A percentile compares a stretch with the other conserved stretches of the same genome.
phyloP scores from a whole-genome alignment of 208 protist genomes.

The Porcisia hertigi region DNA sequence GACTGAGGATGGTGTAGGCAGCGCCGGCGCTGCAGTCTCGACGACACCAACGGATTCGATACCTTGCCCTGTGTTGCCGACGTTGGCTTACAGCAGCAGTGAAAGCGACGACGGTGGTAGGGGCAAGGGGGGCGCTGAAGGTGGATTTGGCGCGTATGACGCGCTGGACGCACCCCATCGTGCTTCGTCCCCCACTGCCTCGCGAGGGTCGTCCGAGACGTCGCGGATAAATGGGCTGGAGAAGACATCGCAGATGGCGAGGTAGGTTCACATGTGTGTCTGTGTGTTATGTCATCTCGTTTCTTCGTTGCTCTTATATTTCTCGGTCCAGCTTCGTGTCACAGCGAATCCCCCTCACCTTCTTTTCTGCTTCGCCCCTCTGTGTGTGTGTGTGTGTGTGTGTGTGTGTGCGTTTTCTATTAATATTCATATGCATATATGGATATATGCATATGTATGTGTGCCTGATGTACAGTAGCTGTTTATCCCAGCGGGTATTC shows the following conservation, averaged over 20 bases:
- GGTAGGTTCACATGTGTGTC: neutral
- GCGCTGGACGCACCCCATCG: neutral
- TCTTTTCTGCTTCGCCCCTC: neutral
- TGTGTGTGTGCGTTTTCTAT: neutral
- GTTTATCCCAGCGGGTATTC: neutral
- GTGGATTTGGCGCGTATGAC: neutral
- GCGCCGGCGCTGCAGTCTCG: neutral
- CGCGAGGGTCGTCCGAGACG: neutral
- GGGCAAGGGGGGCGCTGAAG: neutral
- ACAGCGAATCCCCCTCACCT: neutral
- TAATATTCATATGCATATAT: neutral
- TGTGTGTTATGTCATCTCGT: neutral
- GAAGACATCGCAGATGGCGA: slow-evolving; percentile 1
- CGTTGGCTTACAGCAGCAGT: slow-evolving; percentile 33
- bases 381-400: neutral
- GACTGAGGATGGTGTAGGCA: slow-evolving; percentile 22
- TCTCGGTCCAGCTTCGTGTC: neutral
- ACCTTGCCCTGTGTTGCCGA: slow-evolving; percentile 4
- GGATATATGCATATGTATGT: neutral
- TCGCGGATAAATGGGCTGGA: neutral
- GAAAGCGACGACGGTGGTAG: slow-evolving; percentile 2
- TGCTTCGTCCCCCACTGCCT: slow-evolving; percentile 1
- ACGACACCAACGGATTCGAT: neutral
- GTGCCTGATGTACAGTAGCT: neutral
- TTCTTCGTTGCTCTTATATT: neutral